Conservation (phyloP, 441 rosid species). For the Gossypium lobatum region DNA sequence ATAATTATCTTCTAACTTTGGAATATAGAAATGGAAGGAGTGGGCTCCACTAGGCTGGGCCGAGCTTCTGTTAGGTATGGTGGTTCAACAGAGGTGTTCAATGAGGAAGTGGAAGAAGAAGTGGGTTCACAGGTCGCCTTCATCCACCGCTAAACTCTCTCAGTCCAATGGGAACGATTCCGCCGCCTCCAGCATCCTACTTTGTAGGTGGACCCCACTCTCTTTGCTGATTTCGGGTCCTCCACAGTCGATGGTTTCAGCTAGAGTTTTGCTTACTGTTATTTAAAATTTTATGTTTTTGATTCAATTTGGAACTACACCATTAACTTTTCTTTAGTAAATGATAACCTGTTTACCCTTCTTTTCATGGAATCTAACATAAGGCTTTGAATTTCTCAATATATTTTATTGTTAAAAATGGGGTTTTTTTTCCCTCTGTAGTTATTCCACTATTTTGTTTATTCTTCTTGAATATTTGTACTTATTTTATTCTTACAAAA, state of each 20-base stretch:
- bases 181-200: constrained; percentile 27
- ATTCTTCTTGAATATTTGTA: background rate
- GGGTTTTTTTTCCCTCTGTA: background rate
- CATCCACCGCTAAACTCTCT: constrained; percentile 33
- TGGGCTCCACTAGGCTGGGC: constrained; percentile 52
- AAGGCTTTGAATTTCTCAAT: background rate
- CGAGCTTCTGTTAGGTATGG: constrained; percentile 63
- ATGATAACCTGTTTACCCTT: background rate
- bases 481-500: background rate
- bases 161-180: constrained; percentile 34
- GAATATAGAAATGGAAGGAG: constrained; percentile 42
- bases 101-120: constrained; percentile 73
- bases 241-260: background rate
- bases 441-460: background rate
- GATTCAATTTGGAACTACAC: background rate
- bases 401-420: background rate
- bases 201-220: constrained; percentile 61
- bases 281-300: background rate
- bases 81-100: constrained; percentile 56
- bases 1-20: background rate
- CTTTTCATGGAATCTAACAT: background rate
- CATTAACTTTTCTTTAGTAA: background rate
- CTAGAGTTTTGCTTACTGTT: background rate
- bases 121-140: constrained; percentile 69
- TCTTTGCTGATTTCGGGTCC: constrained; percentile 21